These are phyloP conservation scores for Globisporangium apiculatum DNA, from an alignment of 352 stramenopile species.

Conservation along the genomic window DNA sequence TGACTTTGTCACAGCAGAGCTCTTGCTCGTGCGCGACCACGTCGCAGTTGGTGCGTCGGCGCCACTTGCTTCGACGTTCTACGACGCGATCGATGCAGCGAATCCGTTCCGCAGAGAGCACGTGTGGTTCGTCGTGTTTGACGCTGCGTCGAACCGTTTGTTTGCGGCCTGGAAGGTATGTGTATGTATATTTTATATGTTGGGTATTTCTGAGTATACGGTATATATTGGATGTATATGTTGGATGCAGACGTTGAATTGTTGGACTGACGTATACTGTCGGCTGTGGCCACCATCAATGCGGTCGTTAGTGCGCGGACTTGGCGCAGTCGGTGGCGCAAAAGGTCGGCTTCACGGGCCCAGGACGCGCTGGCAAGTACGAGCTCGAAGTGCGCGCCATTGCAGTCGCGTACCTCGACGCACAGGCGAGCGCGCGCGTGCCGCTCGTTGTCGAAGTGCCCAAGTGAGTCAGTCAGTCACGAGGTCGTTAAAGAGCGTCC, in stretches of 20 bases:
- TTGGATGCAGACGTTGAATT: too few relatives aligned
- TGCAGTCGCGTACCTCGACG: slow-evolving; percentile 54
- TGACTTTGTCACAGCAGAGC: slow-evolving; percentile 73
- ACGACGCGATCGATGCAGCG: slow-evolving; percentile 58
- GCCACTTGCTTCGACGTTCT: slow-evolving; percentile 55
- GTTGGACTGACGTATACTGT: too few relatives aligned
- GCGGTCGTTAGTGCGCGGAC: slow-evolving; percentile 30
- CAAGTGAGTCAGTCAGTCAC: neutral
- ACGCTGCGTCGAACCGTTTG: slow-evolving; percentile 48
- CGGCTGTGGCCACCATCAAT: too few relatives aligned
- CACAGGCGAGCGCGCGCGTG: slow-evolving; percentile 30
- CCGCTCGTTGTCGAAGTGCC: slow-evolving; percentile 31
- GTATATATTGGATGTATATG: too few relatives aligned
- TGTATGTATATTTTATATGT: too few relatives aligned
- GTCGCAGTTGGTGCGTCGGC: slow-evolving; percentile 30
- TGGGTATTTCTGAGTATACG: too few relatives aligned
- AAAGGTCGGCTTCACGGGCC: slow-evolving; percentile 59
- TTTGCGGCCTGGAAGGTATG: slow-evolving; percentile 64
- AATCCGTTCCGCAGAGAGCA: slow-evolving; percentile 70
- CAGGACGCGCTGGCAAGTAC: slow-evolving; percentile 53
- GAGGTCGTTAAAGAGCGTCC: too few relatives aligned
- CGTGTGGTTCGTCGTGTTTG: slow-evolving; percentile 61
- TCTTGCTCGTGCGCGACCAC: slow-evolving; percentile 44
- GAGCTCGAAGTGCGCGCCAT: slow-evolving; percentile 71
- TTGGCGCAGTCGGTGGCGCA: slow-evolving; percentile 38